These are phyloP conservation scores for Phialophora tarda DNA, from an alignment of 2,329 filamentous ascomycete species.

Conservation along the genomic window DNA sequence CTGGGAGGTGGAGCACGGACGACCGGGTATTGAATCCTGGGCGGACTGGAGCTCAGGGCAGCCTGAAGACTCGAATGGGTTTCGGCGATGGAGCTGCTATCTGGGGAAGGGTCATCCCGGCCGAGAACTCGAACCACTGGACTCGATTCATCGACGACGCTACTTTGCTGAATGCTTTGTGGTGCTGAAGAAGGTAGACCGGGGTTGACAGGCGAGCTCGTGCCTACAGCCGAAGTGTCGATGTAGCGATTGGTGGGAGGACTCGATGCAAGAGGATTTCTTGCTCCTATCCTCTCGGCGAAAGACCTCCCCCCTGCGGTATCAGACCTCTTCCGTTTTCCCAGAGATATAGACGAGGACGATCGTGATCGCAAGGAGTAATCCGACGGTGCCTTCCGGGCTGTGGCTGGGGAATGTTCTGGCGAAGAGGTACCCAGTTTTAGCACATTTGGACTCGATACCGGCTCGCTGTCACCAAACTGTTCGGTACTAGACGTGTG, in stretches of 20 bases:
- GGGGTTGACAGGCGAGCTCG: conserved; percentile 24
- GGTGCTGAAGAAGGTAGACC: conserved; percentile 30
- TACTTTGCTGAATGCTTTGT: conserved; percentile 25
- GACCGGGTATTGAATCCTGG: conserved; percentile 41
- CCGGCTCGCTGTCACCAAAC: conserved; percentile 24
- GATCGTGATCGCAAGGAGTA: conserved; percentile 48
- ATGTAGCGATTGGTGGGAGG: conserved; percentile 45
- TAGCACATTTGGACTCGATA: conserved; percentile 41
- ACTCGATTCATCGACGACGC: conserved; percentile 33
- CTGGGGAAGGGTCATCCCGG: conserved; percentile 27
- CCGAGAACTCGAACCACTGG: conserved; percentile 32
- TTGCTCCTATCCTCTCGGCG: conserved; percentile 28
- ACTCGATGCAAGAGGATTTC: conserved; percentile 44
- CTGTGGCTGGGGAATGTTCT: conserved; percentile 44
- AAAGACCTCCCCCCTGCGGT: conserved; percentile 21
- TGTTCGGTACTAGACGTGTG: conserved; percentile 45
- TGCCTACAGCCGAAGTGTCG: conserved; percentile 44
- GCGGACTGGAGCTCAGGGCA: conserved; percentile 43
- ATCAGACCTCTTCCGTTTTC: conserved; percentile 38
- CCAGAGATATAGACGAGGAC: conserved; percentile 45
- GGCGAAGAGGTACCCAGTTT: conserved; percentile 48
- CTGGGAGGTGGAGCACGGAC: conserved; percentile 46
- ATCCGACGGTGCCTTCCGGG: conserved; percentile 39
- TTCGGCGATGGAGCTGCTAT: conserved; percentile 31
- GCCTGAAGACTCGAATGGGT: conserved; percentile 47